phyloP scores from a whole-genome alignment of 306 rosid species.

The Rosa lucieae region DNA sequence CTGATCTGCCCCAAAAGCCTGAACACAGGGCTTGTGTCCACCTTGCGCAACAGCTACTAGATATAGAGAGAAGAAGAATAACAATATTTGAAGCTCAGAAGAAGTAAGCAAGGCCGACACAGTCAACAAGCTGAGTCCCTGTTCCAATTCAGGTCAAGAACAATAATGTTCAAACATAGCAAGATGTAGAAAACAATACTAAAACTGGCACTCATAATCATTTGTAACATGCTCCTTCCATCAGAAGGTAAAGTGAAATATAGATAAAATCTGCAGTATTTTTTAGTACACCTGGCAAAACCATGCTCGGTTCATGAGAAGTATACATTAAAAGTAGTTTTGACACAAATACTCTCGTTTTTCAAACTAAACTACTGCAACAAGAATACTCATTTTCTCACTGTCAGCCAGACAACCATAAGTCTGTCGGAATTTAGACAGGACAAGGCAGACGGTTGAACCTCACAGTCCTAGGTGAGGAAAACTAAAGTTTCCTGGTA shows the following conservation, averaged over 20 bases:
- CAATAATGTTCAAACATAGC: not conserved
- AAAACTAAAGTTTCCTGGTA: no score
- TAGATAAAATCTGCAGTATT: not conserved
- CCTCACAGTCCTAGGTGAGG: no score
- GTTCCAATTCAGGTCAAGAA: not conserved
- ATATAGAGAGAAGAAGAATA: conserved; percentile 63
- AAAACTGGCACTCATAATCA: not conserved
- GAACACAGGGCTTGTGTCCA: conserved; percentile 90
- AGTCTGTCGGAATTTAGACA: no score
- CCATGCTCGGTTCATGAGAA: not conserved
- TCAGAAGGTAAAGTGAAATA: not conserved
- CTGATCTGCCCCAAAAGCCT: conserved; percentile 84
- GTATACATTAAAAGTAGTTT: not conserved
- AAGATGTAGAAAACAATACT: not conserved
- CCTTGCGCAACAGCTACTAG: conserved; percentile 64
- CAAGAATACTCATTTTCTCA: not conserved
- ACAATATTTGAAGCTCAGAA: conserved; percentile 34
- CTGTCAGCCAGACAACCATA: not conserved
- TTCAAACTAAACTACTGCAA: not conserved
- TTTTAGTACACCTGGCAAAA: not conserved
- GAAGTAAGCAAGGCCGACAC: conserved; percentile 52
- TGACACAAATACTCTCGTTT: not conserved
- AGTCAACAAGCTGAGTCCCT: conserved; percentile 71
- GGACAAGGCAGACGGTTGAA: no score
- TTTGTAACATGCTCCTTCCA: not conserved